A percentile compares a stretch with the other conserved stretches of the same genome.
phyloP scores from a whole-genome alignment of 1,139 yeast genomes.

The Geotrichum carabidarum region DNA sequence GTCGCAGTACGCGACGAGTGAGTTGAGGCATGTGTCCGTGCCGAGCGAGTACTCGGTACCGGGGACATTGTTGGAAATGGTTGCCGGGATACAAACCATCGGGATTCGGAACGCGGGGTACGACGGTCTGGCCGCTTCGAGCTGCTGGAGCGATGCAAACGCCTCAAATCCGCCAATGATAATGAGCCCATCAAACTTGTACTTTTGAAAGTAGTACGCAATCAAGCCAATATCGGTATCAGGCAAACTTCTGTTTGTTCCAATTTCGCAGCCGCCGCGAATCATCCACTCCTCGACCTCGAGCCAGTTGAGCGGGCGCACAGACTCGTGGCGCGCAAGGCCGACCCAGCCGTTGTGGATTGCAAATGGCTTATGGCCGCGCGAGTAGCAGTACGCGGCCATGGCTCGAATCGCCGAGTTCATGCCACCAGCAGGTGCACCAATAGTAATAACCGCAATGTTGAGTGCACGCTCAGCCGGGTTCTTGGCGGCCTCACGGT shows the following conservation, averaged over 20 bases:
- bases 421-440: constrained; percentile 97
- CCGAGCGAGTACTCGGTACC: constrained; percentile 95
- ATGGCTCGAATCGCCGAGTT: constrained; percentile 90
- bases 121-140: constrained; percentile 61
- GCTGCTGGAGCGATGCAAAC: constrained; percentile 72
- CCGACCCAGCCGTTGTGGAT: constrained; percentile 91
- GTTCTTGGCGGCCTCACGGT: constrained; percentile 50
- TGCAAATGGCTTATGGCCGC: constrained; percentile 84
- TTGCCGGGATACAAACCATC: constrained; percentile 88
- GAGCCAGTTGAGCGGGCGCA: constrained; percentile 72
- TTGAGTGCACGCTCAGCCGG: constrained; percentile 46
- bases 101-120: constrained; percentile 93
- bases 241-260: constrained; percentile 87
- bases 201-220: constrained; percentile 85
- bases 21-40: constrained; percentile 87
- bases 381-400: constrained; percentile 82
- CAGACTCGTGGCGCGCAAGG: constrained; percentile 70
- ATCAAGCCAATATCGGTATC: constrained; percentile 77
- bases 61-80: constrained; percentile 93
- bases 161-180: constrained; percentile 96
- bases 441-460: constrained; percentile 82
- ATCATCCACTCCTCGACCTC: constrained; percentile 88
- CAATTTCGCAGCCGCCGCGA: constrained; percentile 90
- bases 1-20: constrained; percentile 87
- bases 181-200: constrained; percentile 75